These are phyloP conservation scores for Verticillium klebahnii DNA, from an alignment of 2,329 filamentous ascomycete species.

Conservation along the genomic window DNA sequence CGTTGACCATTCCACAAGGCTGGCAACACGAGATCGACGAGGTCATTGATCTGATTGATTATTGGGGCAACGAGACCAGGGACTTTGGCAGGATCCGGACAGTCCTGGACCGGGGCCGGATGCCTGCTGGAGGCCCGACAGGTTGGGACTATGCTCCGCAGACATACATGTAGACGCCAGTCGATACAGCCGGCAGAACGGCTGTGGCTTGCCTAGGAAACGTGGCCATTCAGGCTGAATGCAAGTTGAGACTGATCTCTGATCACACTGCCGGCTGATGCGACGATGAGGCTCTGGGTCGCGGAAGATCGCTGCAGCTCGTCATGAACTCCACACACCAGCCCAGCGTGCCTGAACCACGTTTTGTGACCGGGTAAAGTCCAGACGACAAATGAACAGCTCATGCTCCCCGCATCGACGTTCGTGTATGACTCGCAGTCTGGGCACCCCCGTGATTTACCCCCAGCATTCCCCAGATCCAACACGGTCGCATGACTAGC, in stretches of 20 bases:
- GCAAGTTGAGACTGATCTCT: background rate
- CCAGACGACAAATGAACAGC: background rate
- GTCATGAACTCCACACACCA: background rate
- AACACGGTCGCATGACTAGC: background rate
- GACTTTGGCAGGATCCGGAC: background rate
- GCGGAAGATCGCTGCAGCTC: background rate
- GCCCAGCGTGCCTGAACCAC: background rate
- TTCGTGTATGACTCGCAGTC: background rate
- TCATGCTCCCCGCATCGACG: background rate
- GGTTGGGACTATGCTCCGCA: background rate
- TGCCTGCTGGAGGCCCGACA: background rate
- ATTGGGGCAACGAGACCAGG: constrained; percentile 4
- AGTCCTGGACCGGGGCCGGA: background rate
- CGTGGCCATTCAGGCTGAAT: background rate
- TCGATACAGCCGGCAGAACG: background rate
- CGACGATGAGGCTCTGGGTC: background rate
- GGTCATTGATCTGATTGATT: background rate
- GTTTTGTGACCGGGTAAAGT: background rate
- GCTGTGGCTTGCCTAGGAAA: background rate
- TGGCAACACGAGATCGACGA: background rate
- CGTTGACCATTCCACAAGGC: background rate
- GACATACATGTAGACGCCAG: background rate
- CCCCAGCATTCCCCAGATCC: background rate
- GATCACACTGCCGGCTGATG: background rate
- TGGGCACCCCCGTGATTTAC: background rate